phyloP scores from a whole-genome alignment of 768 basidiomycete genomes.

The Mycena polygramma region DNA sequence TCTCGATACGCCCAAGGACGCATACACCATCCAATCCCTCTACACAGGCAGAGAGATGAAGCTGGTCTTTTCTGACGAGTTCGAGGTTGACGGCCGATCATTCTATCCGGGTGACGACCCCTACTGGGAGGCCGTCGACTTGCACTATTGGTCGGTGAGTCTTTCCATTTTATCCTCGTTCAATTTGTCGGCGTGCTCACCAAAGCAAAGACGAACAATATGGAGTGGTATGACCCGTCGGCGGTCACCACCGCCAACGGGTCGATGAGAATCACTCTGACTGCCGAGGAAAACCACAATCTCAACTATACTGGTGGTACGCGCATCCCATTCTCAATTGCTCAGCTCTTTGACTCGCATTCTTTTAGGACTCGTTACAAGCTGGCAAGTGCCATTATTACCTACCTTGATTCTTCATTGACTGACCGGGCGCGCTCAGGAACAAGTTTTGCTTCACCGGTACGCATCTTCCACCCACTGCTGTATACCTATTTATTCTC shows the following conservation, averaged over 20 bases:
- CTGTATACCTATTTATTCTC: too few relatives aligned
- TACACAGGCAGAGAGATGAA: slow-evolving; percentile 65
- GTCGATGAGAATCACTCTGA: slow-evolving; percentile 80
- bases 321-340: neutral
- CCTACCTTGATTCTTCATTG: neutral
- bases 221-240: slow-evolving; percentile 84
- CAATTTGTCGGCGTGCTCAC: too few relatives aligned
- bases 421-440: slow-evolving; percentile 49
- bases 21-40: slow-evolving; percentile 65
- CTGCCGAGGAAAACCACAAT: slow-evolving; percentile 72
- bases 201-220: slow-evolving; percentile 70
- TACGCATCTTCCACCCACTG: too few relatives aligned
- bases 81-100: slow-evolving; percentile 70
- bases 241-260: slow-evolving; percentile 83
- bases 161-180: neutral
- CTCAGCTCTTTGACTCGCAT: neutral
- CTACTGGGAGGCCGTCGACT: slow-evolving; percentile 67
- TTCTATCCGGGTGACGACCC: slow-evolving; percentile 67
- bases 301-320: too few relatives aligned
- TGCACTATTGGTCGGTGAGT: slow-evolving; percentile 20
- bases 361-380: slow-evolving; percentile 19
- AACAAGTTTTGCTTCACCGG: too few relatives aligned
- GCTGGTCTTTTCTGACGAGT: slow-evolving; percentile 88
- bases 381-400: slow-evolving; percentile 10
- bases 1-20: slow-evolving; percentile 74